Evolutionary conservation across 805 yeast genomes (phyloP).

Genomic region (Brettanomyces custersianus): DNA sequence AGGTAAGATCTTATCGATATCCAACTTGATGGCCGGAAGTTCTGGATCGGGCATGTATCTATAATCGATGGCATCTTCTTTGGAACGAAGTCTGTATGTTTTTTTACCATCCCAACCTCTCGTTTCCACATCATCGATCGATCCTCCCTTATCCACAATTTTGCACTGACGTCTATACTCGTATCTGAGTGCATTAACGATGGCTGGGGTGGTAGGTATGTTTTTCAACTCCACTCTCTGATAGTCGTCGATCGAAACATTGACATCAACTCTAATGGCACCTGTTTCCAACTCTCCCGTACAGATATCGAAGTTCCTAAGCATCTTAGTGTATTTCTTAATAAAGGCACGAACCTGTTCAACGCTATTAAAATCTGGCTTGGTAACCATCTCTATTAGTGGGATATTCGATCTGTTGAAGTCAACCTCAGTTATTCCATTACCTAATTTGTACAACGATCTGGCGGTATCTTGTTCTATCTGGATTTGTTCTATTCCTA

Average conservation of each 20-base stretch:
- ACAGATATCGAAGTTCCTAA: conserved; percentile 63
- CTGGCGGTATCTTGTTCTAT: conserved; percentile 94
- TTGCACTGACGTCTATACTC: conserved; percentile 67
- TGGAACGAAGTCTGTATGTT: conserved; percentile 62
- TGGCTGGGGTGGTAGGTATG: conserved; percentile 75
- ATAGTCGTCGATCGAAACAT: conserved; percentile 68
- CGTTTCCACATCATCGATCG: conserved; percentile 43
- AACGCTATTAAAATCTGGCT: conserved; percentile 69
- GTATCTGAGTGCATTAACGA: conserved; percentile 60
- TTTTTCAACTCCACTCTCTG: conserved; percentile 85
- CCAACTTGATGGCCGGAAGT: conserved; percentile 49
- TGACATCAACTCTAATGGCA: conserved; percentile 91
- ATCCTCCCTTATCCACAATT: conserved; percentile 29
- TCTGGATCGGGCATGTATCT: conserved; percentile 95
- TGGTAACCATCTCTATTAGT: conserved; percentile 82
- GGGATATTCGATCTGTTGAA: conserved; percentile 81
- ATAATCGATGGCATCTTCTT: conserved; percentile 80
- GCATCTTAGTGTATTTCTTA: conserved; percentile 66
- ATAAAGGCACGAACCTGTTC: conserved; percentile 71
- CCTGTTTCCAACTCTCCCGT: conserved; percentile 92
- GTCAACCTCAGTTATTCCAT: conserved; percentile 45
- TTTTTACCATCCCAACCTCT: conserved; percentile 84
- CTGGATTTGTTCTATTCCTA: conserved; percentile 73
- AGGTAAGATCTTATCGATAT: conserved; percentile 31
- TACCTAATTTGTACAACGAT: conserved; percentile 42